Evolutionary conservation across 2,329 filamentous ascomycete species (phyloP), one percentile per base, ranked within the genome.

Genomic region (Sclerotinia minor): DNA sequence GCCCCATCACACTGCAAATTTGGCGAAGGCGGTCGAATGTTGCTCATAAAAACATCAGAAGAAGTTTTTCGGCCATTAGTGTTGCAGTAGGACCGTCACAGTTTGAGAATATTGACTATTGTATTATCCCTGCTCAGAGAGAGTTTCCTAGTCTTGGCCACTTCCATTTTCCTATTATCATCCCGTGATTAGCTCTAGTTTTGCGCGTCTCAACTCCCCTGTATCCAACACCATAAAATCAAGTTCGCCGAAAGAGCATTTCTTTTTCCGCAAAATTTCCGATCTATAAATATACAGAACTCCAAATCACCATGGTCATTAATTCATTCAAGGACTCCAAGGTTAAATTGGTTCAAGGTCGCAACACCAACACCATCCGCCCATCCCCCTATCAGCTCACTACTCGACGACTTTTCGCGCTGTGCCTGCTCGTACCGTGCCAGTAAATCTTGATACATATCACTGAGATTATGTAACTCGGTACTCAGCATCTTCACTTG

Each of bases 401-500:
- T 55, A 49, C 60, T 57, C 50, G 66, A 54, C 29, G 60, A 67
- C 19, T 55, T 53, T 59, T 49, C 66, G 15, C 66, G 17, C 13
- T 57, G 59, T n/a, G 29, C 59, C 41, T 64, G 59, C 66, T 67
- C 66, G 32, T 64, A 64, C 50, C 59, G 49, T 11, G 41, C 24
- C 24, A 67, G 50, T 13, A 67, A 32, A 49, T 67, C 66, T 49
- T 67, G 58, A 50, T 67, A 67, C 29, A 52, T 45, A 47, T 57
- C 60, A 29, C 50, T 47, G 35, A 67, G 50, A 29, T 41, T 64
- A 32, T 67, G 59, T 44, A 67, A 50, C n/a, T 67, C 66, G 3
- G 47, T 50, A 15, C 59, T 67, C 50, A 67, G 60, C 41, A 64
- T 57, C 44, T 67, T 67, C 55, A 67, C 66, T 19, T 67, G 66